Evolutionary conservation across 176 grass and related monocot genomes (phyloP).

Genomic region (barley (Hordeum vulgare)): MorexV3_pseudomolecules_assembly NC_058523.1:454176171-454176670

Average conservation of each 20-base stretch:
- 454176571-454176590: conserved; percentile 31
- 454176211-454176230: conserved; percentile 67
- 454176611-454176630: background rate
- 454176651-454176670: background rate
- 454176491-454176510: conserved; percentile 68
- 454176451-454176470: conserved; percentile 66
- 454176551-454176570: conserved; percentile 44
- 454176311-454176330: conserved; percentile 11
- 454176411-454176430: conserved; percentile 61
- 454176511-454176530: conserved; percentile 48
- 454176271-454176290: conserved; percentile 49
- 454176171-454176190: conserved; percentile 77
- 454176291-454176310: conserved; percentile 39
- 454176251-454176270: conserved; percentile 68
- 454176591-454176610: conserved; percentile 4
- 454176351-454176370: conserved; percentile 29
- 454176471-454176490: conserved; percentile 60
- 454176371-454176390: conserved; percentile 47
- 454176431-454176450: conserved; percentile 66
- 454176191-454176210: conserved; percentile 85
- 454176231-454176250: conserved; percentile 84
- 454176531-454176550: conserved; percentile 81
- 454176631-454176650: conserved; percentile 24
- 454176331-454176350: conserved; percentile 7
- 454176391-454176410: conserved; percentile 63